Conservation (phyloP, 495 filamentous ascomycete species). For the Podospora comata region DNA sequence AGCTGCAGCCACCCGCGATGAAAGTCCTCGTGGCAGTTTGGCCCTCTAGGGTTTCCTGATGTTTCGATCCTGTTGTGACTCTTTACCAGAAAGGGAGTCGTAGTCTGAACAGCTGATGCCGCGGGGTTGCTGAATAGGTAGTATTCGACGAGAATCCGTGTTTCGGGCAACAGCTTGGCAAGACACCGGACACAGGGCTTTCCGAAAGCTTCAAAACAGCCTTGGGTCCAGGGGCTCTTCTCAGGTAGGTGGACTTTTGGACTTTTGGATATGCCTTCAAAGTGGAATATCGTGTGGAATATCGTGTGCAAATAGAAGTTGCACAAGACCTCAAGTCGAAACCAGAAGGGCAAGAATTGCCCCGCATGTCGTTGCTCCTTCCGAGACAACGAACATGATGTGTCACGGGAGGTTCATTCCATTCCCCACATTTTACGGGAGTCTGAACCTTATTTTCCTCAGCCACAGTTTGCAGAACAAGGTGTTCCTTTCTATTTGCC, state of each 20-base stretch:
- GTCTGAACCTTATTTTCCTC: background rate
- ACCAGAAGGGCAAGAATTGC: too few relatives aligned
- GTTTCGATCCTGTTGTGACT: background rate
- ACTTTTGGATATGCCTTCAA: background rate
- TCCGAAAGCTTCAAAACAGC: slow-evolving; percentile 4
- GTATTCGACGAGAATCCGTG: background rate
- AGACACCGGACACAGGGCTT: slow-evolving; percentile 7
- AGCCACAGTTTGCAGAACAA: background rate
- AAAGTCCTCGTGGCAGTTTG: too few relatives aligned
- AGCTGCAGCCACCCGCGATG: background rate
- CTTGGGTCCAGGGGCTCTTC: background rate
- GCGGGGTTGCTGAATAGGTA: background rate
- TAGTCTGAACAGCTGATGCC: background rate
- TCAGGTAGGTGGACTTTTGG: background rate
- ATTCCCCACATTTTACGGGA: too few relatives aligned
- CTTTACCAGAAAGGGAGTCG: background rate
- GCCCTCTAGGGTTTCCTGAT: background rate
- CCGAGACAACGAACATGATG: background rate
- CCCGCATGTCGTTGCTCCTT: background rate
- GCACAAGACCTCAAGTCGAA: too few relatives aligned
- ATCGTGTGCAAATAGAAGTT: background rate
- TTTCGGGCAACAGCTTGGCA: background rate
- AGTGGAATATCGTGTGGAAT: background rate
- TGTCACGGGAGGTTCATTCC: background rate
- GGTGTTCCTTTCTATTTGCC: too few relatives aligned